Base-by-base conservation (phyloP, 2,329 filamentous ascomycete genomes). In the Didymella sp. region DNA sequence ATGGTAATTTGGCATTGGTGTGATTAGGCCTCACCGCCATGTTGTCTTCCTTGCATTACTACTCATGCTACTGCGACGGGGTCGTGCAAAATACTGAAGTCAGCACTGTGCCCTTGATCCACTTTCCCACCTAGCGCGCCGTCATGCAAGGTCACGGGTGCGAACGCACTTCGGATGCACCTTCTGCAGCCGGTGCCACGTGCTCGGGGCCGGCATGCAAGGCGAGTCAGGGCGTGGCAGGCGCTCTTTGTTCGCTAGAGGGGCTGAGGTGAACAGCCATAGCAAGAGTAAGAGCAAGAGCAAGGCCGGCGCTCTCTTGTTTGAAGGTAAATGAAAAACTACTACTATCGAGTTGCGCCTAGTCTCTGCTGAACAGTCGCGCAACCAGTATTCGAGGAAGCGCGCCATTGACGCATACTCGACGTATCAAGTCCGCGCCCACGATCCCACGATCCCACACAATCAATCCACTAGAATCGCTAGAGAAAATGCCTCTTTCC, bases 131-230 rank as follows among this genome's bases (percentile, higher is more conserved):
- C 33, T 38, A 38, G 35, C 30, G 19, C n/a, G 25, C 35, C 21
- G 21, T 2, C 11, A 8, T 13, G 35, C 38, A 50, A 33, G 25
- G 42, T 33, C 25, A 40, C 43, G 42, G 50, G 35, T 46, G 50
- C 50, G 35, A 33, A 40, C 21, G 49, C 49, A 40, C 49, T 27
- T 22, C 50, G 50, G 50, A 53, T 40, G 50, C 35, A 53, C 35
- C 33, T 41, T 35, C 51, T 55, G 51, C 43, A 42, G 51, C 51
- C 51, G 51, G 44, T 30, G 51, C 51, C 51, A 55, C 51, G 51
- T 55, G 51, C 51, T 47, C 15, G 50, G 43, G 41, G 42, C 31
- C 24, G 9, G 13, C 15, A 46, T 51, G 49, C 40, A 44, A 15
- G 40, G 40, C 48, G 40, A 51, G 49, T 51, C 40, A 51, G 31